Percentiles rank a stretch among this genome's conserved stretches.
Evolutionary conservation across 768 basidiomycete genomes (phyloP).

Genomic region (Hypsizygus marmoreus): DNA sequence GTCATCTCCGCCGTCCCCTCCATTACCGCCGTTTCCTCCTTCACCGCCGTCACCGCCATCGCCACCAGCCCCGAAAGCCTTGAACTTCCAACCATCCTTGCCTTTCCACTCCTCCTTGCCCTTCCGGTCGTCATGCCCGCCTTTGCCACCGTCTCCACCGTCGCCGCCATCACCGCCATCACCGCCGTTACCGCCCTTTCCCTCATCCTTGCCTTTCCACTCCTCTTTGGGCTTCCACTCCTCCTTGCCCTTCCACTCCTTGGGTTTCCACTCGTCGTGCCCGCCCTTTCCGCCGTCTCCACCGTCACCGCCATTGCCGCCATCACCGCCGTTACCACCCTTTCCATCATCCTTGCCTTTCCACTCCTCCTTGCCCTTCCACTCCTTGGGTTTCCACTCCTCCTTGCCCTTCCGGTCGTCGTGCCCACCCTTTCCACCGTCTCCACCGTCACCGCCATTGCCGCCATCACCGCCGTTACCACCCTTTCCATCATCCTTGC

Average conservation of each 20-base stretch:
- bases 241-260: background rate
- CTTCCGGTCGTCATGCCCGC: background rate
- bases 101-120: background rate
- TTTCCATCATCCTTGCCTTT: background rate
- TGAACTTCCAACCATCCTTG: background rate
- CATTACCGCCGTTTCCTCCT: background rate
- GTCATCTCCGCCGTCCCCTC: background rate
- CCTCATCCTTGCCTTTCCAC: background rate
- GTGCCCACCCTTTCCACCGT: background rate
- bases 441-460: constrained; percentile 1
- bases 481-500: background rate
- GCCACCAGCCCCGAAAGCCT: constrained; percentile 2
- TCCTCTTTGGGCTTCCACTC: constrained; percentile 2
- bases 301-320: constrained; percentile 1
- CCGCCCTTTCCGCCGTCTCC: background rate
- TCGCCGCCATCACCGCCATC: constrained; percentile 4
- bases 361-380: constrained; percentile 3
- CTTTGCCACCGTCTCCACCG: background rate
- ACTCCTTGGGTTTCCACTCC: background rate
- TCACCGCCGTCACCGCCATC: background rate
- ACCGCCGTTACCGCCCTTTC: constrained; percentile 5
- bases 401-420: background rate
- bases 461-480: constrained; percentile 1
- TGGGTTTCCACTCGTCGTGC: background rate
- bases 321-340: background rate